phyloP scores from a whole-genome alignment of 2,329 filamentous ascomycete genomes.

The Sporothrix brasiliensis region DNA sequence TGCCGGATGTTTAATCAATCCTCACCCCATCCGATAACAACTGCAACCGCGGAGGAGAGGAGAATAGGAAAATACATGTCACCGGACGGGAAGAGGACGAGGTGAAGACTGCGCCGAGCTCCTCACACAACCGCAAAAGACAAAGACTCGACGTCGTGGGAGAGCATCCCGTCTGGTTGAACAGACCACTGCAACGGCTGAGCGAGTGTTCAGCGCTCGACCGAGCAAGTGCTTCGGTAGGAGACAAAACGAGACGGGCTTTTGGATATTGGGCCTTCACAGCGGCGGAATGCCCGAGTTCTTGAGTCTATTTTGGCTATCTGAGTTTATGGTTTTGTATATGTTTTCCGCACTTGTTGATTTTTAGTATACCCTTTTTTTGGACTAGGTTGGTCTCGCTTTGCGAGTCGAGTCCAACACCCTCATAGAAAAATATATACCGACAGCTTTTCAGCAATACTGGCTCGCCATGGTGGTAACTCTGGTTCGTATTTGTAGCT shows the following conservation, averaged over 20 bases:
- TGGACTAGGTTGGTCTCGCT: slow-evolving; percentile 5
- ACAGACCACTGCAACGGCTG: not conserved
- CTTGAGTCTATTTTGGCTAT: not conserved
- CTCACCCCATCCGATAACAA: not conserved
- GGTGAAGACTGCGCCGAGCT: slow-evolving; percentile 8
- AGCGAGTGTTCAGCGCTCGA: slow-evolving; percentile 4
- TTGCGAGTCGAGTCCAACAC: not conserved
- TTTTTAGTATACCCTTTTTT: slow-evolving; percentile 33
- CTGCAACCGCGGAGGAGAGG: not conserved
- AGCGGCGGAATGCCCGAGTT: not conserved
- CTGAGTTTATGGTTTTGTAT: slow-evolving; percentile 3
- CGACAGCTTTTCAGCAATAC: slow-evolving; percentile 27
- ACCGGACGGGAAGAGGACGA: too few species aligned
- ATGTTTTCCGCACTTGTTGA: slow-evolving; percentile 22
- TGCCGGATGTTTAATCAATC: slow-evolving; percentile 16
- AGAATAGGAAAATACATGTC: not conserved
- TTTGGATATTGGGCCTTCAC: not conserved
- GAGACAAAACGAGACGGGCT: not conserved
- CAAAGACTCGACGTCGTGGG: slow-evolving; percentile 2
- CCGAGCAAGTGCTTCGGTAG: slow-evolving; percentile 1
- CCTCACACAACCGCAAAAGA: not conserved
- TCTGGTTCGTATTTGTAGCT: too few species aligned
- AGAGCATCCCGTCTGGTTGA: not conserved
- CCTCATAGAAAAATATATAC: slow-evolving; percentile 20
- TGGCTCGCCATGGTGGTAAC: too few species aligned